These are phyloP conservation scores for Taphrina betulina DNA, from an alignment of 1,139 yeast species.

Conservation along the genomic window DNA sequence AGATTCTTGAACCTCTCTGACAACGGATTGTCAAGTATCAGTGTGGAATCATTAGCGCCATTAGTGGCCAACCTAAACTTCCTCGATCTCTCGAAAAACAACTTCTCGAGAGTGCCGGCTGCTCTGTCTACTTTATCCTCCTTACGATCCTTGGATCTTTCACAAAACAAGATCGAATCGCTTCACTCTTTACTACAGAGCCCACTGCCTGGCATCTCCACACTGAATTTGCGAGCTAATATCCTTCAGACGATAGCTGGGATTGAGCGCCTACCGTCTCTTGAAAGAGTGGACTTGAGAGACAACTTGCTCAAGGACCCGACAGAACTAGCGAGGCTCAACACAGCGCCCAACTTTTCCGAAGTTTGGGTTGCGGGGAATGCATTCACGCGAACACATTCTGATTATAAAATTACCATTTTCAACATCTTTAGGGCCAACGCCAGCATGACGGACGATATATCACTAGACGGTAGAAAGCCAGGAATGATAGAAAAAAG, in stretches of 20 bases:
- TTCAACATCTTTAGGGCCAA: conserved; percentile 52
- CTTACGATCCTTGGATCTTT: conserved; percentile 57
- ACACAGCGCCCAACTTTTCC: conserved; percentile 36
- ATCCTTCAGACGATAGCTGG: conserved; percentile 52
- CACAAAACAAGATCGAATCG: conserved; percentile 54
- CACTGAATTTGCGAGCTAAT: conserved; percentile 59
- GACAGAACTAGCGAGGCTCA: conserved; percentile 44
- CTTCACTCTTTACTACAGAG: conserved; percentile 38
- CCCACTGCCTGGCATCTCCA: conserved; percentile 50
- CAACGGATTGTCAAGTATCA: conserved; percentile 53
- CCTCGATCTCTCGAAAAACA: conserved; percentile 58
- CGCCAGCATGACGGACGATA: conserved; percentile 48
- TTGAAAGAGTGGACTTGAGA: conserved; percentile 61
- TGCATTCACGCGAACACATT: conserved; percentile 39
- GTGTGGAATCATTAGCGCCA: conserved; percentile 52
- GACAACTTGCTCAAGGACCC: conserved; percentile 51
- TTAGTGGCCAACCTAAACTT: conserved; percentile 53
- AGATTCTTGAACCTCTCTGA: conserved; percentile 61
- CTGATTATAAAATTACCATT: conserved; percentile 40
- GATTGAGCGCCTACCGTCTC: conserved; percentile 49
- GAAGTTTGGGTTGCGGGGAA: conserved; percentile 41
- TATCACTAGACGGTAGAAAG: conserved; percentile 60
- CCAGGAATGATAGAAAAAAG: conserved; percentile 60
- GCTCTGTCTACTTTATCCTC: conserved; percentile 54
- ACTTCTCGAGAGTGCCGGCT: conserved; percentile 53